A percentile compares a stretch with the other conserved stretches of the same genome.
phyloP scores from a whole-genome alignment of 306 rosid genomes.

The Astragalus membranaceus region DNA sequence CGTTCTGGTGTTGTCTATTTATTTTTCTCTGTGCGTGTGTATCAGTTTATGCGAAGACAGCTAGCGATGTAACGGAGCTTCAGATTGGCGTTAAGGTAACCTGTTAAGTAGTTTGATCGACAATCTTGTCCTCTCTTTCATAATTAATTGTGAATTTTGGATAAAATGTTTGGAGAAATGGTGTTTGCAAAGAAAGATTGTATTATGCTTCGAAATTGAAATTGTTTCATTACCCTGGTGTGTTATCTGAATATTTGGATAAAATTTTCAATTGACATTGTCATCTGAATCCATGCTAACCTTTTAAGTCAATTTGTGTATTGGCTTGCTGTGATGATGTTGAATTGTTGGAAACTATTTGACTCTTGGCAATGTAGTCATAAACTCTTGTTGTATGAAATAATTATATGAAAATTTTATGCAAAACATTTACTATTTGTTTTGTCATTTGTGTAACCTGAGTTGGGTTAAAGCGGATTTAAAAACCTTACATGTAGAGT shows the following conservation, averaged over 20 bases:
- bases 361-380: too few species aligned
- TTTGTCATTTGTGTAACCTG: not conserved
- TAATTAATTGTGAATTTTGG: not conserved
- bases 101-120: not conserved
- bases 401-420: too few species aligned
- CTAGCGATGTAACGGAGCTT: constrained; percentile 63
- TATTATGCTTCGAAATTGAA: not conserved
- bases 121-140: not conserved
- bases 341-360: not conserved
- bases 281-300: not conserved
- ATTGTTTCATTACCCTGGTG: not conserved
- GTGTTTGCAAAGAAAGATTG: not conserved
- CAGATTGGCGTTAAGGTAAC: constrained; percentile 94
- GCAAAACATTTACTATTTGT: not conserved
- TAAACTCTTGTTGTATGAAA: too few species aligned
- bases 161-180: not conserved
- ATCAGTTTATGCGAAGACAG: constrained; percentile 56
- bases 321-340: not conserved
- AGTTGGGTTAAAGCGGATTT: not conserved
- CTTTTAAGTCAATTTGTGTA: not conserved
- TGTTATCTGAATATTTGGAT: not conserved
- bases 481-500: not conserved
- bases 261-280: not conserved
- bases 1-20: not conserved
- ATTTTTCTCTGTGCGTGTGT: not conserved